Conservation (phyloP, 176 grass and related monocot species). For the Dendrocalamus sinicus region DNA sequence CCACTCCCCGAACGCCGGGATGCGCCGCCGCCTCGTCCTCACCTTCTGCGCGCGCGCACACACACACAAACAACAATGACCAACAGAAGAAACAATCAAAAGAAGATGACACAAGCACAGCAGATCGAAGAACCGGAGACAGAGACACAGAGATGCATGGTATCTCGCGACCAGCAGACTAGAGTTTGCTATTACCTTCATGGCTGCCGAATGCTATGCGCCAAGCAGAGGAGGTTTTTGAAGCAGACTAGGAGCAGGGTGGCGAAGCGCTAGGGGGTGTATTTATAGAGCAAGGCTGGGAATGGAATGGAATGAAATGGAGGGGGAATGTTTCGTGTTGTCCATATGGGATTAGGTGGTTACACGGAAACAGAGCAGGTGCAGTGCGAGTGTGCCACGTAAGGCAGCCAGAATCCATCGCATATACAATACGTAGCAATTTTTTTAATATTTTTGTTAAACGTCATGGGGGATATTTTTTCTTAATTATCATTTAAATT, state of each 20-base stretch:
- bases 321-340: conserved; percentile 11
- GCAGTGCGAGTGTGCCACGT: background rate
- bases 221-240: background rate
- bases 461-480: too few species aligned
- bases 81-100: background rate
- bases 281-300: background rate
- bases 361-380: background rate
- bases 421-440: too few species aligned
- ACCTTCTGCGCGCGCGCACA: background rate
- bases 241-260: background rate
- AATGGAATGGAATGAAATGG: background rate
- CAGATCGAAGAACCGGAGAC: background rate
- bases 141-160: background rate
- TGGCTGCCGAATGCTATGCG: background rate
- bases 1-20: conserved; percentile 65
- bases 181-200: background rate
- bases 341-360: background rate
- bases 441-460: too few species aligned
- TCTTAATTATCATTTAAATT: too few species aligned
- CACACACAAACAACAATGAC: background rate
- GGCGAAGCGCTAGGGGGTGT: background rate
- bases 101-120: background rate
- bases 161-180: background rate
- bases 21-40: conserved; percentile 37
- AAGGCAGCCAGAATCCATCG: too few species aligned